These are phyloP conservation scores for Helichrysum umbraculigerum DNA, from an alignment of 129 eudicot genomes.

Conservation along the genomic window DNA sequence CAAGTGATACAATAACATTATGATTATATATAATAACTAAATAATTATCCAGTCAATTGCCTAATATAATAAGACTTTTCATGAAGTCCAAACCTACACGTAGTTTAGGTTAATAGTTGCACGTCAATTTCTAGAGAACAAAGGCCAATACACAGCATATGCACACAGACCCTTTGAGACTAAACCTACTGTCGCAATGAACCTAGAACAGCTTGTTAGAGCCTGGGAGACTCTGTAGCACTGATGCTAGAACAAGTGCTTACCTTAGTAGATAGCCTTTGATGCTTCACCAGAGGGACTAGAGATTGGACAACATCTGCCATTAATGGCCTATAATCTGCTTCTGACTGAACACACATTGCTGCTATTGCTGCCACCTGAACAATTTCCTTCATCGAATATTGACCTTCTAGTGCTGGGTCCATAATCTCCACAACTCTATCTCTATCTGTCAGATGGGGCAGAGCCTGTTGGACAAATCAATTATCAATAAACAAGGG, in stretches of 20 bases:
- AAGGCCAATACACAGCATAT: background rate
- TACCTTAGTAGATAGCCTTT: conserved; percentile 42
- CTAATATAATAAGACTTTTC: background rate
- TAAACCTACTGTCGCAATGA: background rate
- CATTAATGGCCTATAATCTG: conserved; percentile 93
- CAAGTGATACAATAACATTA: background rate
- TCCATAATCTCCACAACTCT: conserved; percentile 83
- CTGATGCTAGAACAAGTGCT: conserved; percentile 42
- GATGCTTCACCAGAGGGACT: conserved; percentile 74
- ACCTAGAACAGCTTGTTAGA: conserved; percentile 29
- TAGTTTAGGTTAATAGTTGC: background rate
- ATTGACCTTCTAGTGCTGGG: conserved; percentile 82
- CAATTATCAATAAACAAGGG: background rate
- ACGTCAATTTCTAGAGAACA: background rate
- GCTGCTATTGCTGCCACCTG: conserved; percentile 98
- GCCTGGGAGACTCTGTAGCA: conserved; percentile 58
- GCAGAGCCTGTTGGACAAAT: conserved; percentile 61
- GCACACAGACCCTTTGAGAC: background rate
- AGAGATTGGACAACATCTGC: conserved; percentile 94
- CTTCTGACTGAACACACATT: conserved; percentile 95
- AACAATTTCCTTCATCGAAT: conserved; percentile 81
- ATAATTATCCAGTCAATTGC: background rate
- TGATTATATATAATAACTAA: background rate
- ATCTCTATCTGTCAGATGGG: conserved; percentile 76
- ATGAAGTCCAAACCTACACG: background rate